Base-by-base conservation (phyloP, 768 basidiomycete species). In the Calocybe cyanea region DNA sequence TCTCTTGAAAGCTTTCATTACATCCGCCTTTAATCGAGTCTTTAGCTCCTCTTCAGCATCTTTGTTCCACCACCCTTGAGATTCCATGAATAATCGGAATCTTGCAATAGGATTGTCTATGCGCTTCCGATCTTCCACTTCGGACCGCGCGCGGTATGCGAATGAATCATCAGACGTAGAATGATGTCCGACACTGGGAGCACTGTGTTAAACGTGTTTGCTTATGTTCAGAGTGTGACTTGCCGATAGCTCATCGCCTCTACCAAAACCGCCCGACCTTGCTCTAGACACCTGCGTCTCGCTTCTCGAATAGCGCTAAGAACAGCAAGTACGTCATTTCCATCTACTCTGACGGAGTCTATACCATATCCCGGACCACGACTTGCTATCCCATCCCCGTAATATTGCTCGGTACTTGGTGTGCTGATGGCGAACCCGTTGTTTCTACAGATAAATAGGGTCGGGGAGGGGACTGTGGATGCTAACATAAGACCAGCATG, bases 351-450 rank as follows among this genome's bases (percentile, higher is more conserved):
- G 43, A 96, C 74, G 1, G 93, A 92, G 49, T 92, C 87, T 15
- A 96, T 78, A 6, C 93, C 93, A 60, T 96, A 97, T 20, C 83
- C 93, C 1, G 93, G 88, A 0, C 94, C 93, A 18, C 94, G 81
- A 19, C 86, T 78, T 2, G 92, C 92, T 54, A 97, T 92, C 8
- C 94, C 93, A 62, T 96, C 94, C 1, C 93, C 94, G 49, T 86
- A 77, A 61, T 80, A 97, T 57, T 96, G 93, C 63, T 96, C 91
- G 1, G 80, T 73, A 11, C 85, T 80, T 0, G 93, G 93, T 3
- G 93, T 96, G 38, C 90, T 93, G 61, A 97, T 97, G 23, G 93
- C 93, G 57, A 96, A 96, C 3, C 92, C 92, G 56, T 95, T 95
- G 55, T 87, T 87, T 25, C 86, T 78, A 10, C 78, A 84, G 47